Percentiles rank a stretch among this genome's conserved stretches.
phyloP scores from a whole-genome alignment of 2,329 filamentous ascomycete species.

The Botrytis tulipae region DNA sequence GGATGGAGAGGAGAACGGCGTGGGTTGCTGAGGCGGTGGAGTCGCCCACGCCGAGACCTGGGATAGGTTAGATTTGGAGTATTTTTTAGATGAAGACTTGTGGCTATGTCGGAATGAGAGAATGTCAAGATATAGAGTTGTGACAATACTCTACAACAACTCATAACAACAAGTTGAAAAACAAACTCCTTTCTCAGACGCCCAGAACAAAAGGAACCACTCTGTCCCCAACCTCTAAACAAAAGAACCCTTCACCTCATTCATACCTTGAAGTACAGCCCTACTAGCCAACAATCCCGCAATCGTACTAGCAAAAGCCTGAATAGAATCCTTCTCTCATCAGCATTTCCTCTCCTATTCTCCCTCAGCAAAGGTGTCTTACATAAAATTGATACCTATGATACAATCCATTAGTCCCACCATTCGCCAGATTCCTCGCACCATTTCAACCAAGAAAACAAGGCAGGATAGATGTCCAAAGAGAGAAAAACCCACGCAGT shows the following conservation, averaged over 20 bases:
- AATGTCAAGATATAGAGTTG: not conserved
- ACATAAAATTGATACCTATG: conserved; percentile 67
- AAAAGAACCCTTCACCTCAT: conserved; percentile 17
- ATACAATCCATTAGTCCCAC: conserved; percentile 9
- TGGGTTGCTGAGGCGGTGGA: conserved; percentile 61
- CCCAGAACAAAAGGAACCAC: not conserved
- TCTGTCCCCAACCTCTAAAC: too few species aligned
- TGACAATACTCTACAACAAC: not conserved
- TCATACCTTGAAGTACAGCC: conserved; percentile 62
- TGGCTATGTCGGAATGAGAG: not conserved
- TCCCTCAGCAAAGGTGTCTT: conserved; percentile 30
- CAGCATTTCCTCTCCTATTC: not conserved
- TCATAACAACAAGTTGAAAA: too few species aligned
- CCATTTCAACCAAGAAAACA: not conserved
- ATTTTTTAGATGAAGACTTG: not conserved
- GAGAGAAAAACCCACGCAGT: conserved; percentile 49
- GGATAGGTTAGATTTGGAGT: not conserved
- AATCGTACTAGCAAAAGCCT: conserved; percentile 65
- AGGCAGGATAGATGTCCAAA: not conserved
- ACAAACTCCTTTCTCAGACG: not conserved
- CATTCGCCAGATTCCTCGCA: not conserved
- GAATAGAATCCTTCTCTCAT: conserved; percentile 53
- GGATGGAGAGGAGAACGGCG: conserved; percentile 62
- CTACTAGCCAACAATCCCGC: conserved; percentile 62
- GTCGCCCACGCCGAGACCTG: conserved; percentile 67